Evolutionary conservation across 2,329 filamentous ascomycete genomes (phyloP).

Genomic region (Nothophoma quercina): DNA sequence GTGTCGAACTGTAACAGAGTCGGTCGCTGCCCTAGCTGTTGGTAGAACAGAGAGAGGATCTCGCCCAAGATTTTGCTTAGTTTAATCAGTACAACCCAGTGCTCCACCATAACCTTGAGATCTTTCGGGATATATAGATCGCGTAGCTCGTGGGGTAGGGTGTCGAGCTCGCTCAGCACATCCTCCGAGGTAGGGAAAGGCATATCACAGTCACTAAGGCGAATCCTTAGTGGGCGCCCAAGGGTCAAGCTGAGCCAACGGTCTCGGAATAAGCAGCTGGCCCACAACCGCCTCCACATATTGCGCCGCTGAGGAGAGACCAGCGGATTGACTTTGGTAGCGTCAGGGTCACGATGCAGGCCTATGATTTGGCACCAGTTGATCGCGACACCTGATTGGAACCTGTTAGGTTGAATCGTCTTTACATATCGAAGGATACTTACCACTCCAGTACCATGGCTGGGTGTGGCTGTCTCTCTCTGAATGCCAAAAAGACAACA

Average conservation of each 20-base stretch:
- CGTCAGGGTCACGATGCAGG: slow-evolving; percentile 12
- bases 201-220: slow-evolving; percentile 13
- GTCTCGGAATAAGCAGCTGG: slow-evolving; percentile 12
- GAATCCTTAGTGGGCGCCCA: slow-evolving; percentile 7
- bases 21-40: not conserved
- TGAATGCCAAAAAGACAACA: slow-evolving; percentile 14
- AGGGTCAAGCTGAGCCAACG: slow-evolving; percentile 14
- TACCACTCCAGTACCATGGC: slow-evolving; percentile 20
- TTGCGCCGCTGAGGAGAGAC: slow-evolving; percentile 2
- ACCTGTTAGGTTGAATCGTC: not conserved
- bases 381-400: not conserved
- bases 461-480: slow-evolving; percentile 14
- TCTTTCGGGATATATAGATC: not conserved
- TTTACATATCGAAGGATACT: not conserved
- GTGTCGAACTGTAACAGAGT: not conserved
- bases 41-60: slow-evolving; percentile 3
- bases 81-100: slow-evolving; percentile 3
- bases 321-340: not conserved
- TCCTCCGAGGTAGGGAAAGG: slow-evolving; percentile 1
- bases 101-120: not conserved
- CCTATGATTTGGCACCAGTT: slow-evolving; percentile 15
- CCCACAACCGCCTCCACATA: slow-evolving; percentile 12
- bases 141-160: not conserved
- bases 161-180: not conserved
- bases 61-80: slow-evolving; percentile 7